Percentiles rank a stretch among this genome's conserved stretches.
phyloP scores from a whole-genome alignment of 75 land plant genomes.

The Pinus albicaulis region DNA sequence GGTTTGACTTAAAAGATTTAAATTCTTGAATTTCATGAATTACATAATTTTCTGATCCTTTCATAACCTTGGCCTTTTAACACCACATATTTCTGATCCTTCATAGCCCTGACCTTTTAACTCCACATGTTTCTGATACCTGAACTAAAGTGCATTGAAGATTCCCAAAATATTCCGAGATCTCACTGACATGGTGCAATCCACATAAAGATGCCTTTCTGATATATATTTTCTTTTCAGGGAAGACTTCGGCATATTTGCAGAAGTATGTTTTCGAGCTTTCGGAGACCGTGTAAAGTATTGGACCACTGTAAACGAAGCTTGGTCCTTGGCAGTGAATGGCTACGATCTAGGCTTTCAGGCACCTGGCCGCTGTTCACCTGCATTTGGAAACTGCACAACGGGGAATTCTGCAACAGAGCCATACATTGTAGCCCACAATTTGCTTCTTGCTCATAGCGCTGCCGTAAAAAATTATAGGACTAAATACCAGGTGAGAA shows the following conservation, averaged over 20 bases:
- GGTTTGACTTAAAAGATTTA: too few species aligned
- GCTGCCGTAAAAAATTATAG: conserved; percentile 19
- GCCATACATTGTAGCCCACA: conserved; percentile 28
- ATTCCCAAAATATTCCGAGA: too few species aligned
- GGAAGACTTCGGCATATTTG: conserved; percentile 12
- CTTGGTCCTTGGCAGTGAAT: not conserved
- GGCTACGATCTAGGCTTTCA: conserved; percentile 11
- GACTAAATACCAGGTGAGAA: conserved; percentile 26
- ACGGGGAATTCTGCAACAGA: conserved; percentile 35
- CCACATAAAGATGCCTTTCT: too few species aligned
- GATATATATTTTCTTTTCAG: conserved; percentile 9
- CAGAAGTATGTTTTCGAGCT: conserved; percentile 25
- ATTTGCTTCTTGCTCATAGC: conserved; percentile 26
- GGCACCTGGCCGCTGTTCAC: conserved; percentile 46
- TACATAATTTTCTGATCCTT: too few species aligned
- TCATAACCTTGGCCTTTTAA: too few species aligned
- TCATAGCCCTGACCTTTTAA: too few species aligned
- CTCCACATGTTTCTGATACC: too few species aligned
- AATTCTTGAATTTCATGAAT: too few species aligned
- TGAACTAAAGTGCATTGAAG: too few species aligned
- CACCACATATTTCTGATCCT: too few species aligned
- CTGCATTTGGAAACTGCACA: conserved; percentile 21
- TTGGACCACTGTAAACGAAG: conserved; percentile 35
- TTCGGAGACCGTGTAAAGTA: conserved; percentile 43
- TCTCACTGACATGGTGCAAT: too few species aligned